phyloP scores from a whole-genome alignment of 1,284 basidiomycete genomes.

The Sanghuangporus sanghuang region DNA sequence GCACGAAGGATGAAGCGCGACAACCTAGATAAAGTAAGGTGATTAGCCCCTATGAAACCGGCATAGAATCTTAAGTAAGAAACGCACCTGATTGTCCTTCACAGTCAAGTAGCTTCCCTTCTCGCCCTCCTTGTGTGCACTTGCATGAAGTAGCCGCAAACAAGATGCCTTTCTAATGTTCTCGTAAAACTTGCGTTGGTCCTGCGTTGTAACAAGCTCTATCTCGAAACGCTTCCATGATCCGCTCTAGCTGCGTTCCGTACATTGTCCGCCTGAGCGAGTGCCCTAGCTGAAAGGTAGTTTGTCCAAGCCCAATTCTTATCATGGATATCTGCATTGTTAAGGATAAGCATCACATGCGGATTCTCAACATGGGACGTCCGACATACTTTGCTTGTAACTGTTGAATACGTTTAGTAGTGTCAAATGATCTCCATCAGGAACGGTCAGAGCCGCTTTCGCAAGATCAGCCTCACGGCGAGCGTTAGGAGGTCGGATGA shows the following conservation, averaged over 20 bases:
- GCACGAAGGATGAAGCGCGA: constrained; percentile 91
- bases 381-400: constrained; percentile 74
- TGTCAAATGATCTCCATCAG: constrained; percentile 94
- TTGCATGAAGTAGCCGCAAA: constrained; percentile 98
- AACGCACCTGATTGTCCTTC: constrained; percentile 84
- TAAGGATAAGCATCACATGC: neutral
- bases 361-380: no score
- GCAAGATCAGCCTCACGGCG: constrained; percentile 90
- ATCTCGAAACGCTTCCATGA: constrained; percentile 93
- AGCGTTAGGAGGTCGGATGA: constrained; percentile 86
- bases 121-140: constrained; percentile 95
- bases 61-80: neutral
- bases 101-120: constrained; percentile 82
- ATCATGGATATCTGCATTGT: constrained; percentile 56
- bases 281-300: constrained; percentile 81
- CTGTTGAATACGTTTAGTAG: constrained; percentile 95
- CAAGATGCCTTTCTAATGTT: constrained; percentile 84
- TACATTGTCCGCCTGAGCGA: constrained; percentile 95
- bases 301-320: constrained; percentile 93
- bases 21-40: constrained; percentile 46
- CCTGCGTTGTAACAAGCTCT: constrained; percentile 72
- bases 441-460: constrained; percentile 85
- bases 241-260: constrained; percentile 84
- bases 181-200: constrained; percentile 75
- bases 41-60: constrained; percentile 1